phyloP scores from a whole-genome alignment of 129 eudicot genomes.

The Kitagawia praeruptora region DNA sequence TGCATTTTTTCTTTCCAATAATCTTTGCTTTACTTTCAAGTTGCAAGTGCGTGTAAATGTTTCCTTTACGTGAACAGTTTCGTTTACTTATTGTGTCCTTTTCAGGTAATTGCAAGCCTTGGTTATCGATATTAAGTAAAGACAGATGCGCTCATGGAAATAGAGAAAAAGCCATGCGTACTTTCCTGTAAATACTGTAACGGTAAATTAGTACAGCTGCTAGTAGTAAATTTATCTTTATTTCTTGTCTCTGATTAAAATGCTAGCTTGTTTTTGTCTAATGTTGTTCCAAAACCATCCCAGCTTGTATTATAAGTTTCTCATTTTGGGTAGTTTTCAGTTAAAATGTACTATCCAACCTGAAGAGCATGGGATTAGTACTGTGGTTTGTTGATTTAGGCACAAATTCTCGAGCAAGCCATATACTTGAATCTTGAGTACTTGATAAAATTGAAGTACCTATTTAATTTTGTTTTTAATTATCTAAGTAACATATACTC shows the following conservation, averaged over 20 bases:
- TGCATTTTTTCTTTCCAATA: not conserved
- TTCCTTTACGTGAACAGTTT: not conserved
- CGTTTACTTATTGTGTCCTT: not conserved
- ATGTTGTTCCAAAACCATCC: no score
- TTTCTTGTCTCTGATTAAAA: not conserved
- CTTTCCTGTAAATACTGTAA: not conserved
- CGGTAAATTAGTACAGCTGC: not conserved
- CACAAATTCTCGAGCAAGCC: no score
- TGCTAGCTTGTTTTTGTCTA: not conserved
- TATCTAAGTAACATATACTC: no score
- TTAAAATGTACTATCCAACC: not conserved
- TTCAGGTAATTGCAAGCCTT: not conserved
- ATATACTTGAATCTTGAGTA: no score
- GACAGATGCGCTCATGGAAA: not conserved
- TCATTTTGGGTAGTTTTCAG: not conserved
- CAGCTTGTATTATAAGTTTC: not conserved
- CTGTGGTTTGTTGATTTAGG: not conserved
- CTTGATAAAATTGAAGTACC: no score
- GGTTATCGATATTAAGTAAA: not conserved
- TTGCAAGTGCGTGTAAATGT: not conserved
- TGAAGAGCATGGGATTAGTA: not conserved
- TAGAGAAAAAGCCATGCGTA: not conserved
- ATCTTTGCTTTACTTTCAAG: not conserved
- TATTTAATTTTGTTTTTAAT: no score
- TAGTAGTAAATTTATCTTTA: not conserved